A percentile compares a stretch with the other conserved stretches of the same genome.
Evolutionary conservation across 139 green algal genomes (phyloP).

Genomic region (Asterochloris erici): DNA sequence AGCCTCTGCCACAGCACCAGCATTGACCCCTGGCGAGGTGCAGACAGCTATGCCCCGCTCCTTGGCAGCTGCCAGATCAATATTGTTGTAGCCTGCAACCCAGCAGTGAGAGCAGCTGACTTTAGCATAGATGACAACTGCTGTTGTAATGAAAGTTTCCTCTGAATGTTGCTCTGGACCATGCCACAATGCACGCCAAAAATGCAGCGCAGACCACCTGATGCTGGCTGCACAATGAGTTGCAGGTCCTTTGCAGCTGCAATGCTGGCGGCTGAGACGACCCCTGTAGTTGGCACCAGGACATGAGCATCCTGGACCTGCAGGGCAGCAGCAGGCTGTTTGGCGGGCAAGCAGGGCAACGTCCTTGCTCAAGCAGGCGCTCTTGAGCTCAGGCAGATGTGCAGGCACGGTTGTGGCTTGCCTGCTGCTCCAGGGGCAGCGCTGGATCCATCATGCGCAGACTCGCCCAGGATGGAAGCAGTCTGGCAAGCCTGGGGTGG

Average conservation of each 20-base stretch:
- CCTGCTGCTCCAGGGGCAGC: conserved; percentile 8
- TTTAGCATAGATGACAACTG: background rate
- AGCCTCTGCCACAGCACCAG: conserved; percentile 32
- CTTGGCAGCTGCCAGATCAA: conserved; percentile 36
- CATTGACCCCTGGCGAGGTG: conserved; percentile 42
- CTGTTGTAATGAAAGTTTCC: background rate
- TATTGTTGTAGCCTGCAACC: conserved; percentile 45
- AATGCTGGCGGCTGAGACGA: conserved; percentile 25
- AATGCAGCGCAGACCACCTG: background rate
- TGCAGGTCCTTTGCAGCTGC: conserved; percentile 27
- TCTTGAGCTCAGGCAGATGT: no score
- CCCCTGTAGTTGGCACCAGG: conserved; percentile 51
- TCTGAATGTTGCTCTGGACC: background rate
- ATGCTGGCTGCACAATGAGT: conserved; percentile 45
- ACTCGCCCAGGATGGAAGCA: conserved; percentile 3
- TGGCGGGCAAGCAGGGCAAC: background rate
- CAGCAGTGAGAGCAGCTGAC: background rate
- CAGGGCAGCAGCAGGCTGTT: background rate
- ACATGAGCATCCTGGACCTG: conserved; percentile 35
- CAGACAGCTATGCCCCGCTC: conserved; percentile 40
- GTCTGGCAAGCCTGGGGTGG: background rate
- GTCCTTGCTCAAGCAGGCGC: background rate
- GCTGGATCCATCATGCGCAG: conserved; percentile 3
- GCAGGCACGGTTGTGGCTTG: background rate
- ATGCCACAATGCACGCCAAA: background rate